Percentiles rank a stretch among this genome's conserved stretches.
Conservation (phyloP, 139 green algal species). For the Monoraphidium neglectum region DNA sequence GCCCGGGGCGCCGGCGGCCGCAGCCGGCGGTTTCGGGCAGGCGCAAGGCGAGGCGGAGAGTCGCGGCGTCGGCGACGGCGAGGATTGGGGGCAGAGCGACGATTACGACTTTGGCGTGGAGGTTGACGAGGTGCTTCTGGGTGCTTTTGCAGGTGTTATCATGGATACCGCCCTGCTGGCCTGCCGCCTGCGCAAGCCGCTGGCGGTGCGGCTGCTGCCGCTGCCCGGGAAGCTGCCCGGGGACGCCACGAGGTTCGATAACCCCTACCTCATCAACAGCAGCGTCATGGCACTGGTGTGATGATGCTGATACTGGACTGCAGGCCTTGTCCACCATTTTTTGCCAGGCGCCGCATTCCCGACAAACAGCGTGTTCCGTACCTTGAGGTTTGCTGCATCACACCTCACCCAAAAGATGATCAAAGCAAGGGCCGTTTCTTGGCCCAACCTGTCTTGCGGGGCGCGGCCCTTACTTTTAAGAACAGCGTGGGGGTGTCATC, state of each 20-base stretch:
- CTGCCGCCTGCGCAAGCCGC: slow-evolving; percentile 45
- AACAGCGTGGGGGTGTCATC: too few relatives aligned
- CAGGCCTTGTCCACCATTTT: too few relatives aligned
- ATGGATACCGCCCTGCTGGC: neutral
- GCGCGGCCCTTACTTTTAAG: too few relatives aligned
- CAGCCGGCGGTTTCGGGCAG: slow-evolving; percentile 3
- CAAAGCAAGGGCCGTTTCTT: too few relatives aligned
- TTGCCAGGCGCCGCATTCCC: too few relatives aligned
- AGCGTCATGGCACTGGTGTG: slow-evolving; percentile 34
- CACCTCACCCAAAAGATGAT: too few relatives aligned
- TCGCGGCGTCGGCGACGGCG: neutral
- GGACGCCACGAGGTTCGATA: slow-evolving; percentile 33
- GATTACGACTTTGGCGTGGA: neutral
- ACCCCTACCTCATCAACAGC: slow-evolving; percentile 54
- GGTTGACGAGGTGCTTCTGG: too few relatives aligned
- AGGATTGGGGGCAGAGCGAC: neutral
- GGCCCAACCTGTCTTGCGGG: too few relatives aligned
- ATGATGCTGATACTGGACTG: too few relatives aligned
- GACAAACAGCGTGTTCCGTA: too few relatives aligned
- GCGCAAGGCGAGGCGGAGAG: neutral
- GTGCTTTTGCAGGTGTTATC: too few relatives aligned
- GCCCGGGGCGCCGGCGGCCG: slow-evolving; percentile 2
- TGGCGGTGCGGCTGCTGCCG: slow-evolving; percentile 50
- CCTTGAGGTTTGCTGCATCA: too few relatives aligned
- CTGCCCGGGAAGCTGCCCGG: slow-evolving; percentile 35